Percentiles rank a stretch among this genome's conserved stretches.
Conservation (phyloP, 495 filamentous ascomycete species). For the Delitschia confertaspora region DNA sequence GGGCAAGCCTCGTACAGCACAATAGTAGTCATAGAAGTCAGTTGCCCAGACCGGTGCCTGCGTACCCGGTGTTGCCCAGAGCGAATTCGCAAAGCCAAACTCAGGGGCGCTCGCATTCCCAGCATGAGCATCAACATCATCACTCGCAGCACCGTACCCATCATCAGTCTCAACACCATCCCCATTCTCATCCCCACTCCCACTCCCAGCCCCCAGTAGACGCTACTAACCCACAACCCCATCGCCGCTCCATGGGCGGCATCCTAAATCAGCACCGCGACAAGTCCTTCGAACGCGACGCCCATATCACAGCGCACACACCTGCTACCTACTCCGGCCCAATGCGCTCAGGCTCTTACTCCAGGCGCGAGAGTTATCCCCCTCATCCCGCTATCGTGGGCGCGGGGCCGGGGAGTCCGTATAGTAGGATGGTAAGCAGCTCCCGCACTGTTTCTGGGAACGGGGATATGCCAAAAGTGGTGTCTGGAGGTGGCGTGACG, state of each 20-base stretch:
- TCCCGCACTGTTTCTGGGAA: no score
- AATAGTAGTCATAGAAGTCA: neutral
- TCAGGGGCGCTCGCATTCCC: no score
- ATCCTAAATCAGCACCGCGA: conserved; percentile 20
- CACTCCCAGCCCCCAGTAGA: neutral
- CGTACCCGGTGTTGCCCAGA: no score
- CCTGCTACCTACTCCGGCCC: neutral
- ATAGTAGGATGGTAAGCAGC: no score
- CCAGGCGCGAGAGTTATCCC: conserved; percentile 17
- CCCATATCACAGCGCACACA: conserved; percentile 2
- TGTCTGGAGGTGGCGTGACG: neutral
- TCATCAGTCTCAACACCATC: neutral
- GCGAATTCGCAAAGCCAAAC: no score
- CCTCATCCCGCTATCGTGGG: conserved; percentile 24
- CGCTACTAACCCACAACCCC: conserved; percentile 3
- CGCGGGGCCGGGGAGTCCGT: conserved; percentile 13
- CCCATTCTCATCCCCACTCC: neutral
- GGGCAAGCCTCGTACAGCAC: neutral
- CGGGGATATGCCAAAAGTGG: no score
- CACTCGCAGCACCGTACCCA: neutral
- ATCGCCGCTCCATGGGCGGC: conserved; percentile 23
- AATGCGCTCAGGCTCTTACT: no score
- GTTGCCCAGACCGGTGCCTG: neutral
- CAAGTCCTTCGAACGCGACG: conserved; percentile 17
- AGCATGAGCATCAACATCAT: neutral